Conservation (phyloP, 768 basidiomycete species). For the Kondoa malvinella region DNA sequence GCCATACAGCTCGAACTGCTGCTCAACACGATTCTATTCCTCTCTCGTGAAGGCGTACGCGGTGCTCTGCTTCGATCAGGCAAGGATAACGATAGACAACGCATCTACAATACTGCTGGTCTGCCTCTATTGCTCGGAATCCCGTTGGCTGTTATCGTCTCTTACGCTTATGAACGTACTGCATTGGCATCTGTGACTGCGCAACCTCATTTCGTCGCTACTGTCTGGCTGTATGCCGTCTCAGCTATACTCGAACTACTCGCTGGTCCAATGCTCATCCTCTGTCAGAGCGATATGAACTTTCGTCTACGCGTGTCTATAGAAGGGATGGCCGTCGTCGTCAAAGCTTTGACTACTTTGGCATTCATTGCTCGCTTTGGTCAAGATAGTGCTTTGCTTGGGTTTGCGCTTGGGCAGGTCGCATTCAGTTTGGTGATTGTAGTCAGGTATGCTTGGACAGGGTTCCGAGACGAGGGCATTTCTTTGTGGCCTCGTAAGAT, state of each 20-base stretch:
- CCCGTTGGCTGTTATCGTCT: slow-evolving; percentile 38
- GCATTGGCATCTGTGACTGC: slow-evolving; percentile 33
- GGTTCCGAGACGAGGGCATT: background rate
- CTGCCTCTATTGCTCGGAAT: slow-evolving; percentile 40
- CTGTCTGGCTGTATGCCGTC: slow-evolving; percentile 52
- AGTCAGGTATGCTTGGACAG: slow-evolving; percentile 37
- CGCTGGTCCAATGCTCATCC: slow-evolving; percentile 66
- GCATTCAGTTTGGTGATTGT: slow-evolving; percentile 50
- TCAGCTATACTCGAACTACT: slow-evolving; percentile 61
- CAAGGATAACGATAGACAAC: background rate
- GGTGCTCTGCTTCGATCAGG: slow-evolving; percentile 46
- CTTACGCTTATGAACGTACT: slow-evolving; percentile 41
- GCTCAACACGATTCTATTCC: slow-evolving; percentile 72
- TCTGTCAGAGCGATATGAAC: slow-evolving; percentile 44
- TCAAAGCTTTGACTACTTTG: slow-evolving; percentile 58
- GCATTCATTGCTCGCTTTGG: slow-evolving; percentile 39
- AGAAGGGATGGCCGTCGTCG: slow-evolving; percentile 64
- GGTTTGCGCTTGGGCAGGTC: slow-evolving; percentile 73
- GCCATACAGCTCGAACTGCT: slow-evolving; percentile 88
- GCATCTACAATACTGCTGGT: slow-evolving; percentile 5
- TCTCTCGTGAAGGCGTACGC: slow-evolving; percentile 82
- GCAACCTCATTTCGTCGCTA: slow-evolving; percentile 48
- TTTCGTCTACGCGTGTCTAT: slow-evolving; percentile 61
- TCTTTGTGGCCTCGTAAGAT: background rate
- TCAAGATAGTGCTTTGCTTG: slow-evolving; percentile 44